Evolutionary conservation across 768 basidiomycete genomes (phyloP), one percentile per base, ranked within the genome.

Genomic region (Galerina marginata): DNA sequence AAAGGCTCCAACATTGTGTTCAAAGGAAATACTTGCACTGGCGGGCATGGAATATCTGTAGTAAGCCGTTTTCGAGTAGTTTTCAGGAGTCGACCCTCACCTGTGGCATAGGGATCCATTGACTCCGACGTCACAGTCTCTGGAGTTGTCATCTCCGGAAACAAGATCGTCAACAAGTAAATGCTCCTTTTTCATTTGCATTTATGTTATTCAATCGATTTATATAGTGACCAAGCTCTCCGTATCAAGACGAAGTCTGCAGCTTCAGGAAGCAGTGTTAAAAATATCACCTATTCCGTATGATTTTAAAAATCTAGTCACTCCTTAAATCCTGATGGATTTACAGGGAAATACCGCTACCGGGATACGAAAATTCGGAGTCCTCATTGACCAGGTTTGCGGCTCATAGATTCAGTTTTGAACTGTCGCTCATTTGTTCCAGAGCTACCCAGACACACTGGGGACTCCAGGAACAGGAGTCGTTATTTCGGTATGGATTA

Each of bases 41-140:
- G 78, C 20, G 88, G 89, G 2, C 89, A 91, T 50, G 88, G 89
- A 25, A 83, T 88, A 61, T 87, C 86, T 2, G 78, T 90, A 25
- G 89, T 63, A 49, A 20, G 62, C 7, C 29, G 29, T 33, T 7
- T 33, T 33, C 29, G 29, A 7, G 29, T 33, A 33, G 29, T 33
- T 33, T 33, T 33, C 29, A 33, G 29, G 29, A 33, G 29, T 33
- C 14, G 4, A 11, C 29, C 7, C 20, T 52, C 42, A 59, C 55
- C 29, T 36, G n/a, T 20, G 15, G 15, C 33, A 3, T 33, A 87
- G 85, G 88, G 86, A 25, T 87, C 87, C 10, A 83, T 87, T 60
- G 50, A 67, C 37, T 83, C 83, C 4, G 67, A 76, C 52, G 75
- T 70, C 1, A 75, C 76, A 2, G 85, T 89, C 37, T 78, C 79